Evolutionary conservation across 2,329 filamentous ascomycete species (phyloP).

Genomic region (Onygenales sp.): DNA sequence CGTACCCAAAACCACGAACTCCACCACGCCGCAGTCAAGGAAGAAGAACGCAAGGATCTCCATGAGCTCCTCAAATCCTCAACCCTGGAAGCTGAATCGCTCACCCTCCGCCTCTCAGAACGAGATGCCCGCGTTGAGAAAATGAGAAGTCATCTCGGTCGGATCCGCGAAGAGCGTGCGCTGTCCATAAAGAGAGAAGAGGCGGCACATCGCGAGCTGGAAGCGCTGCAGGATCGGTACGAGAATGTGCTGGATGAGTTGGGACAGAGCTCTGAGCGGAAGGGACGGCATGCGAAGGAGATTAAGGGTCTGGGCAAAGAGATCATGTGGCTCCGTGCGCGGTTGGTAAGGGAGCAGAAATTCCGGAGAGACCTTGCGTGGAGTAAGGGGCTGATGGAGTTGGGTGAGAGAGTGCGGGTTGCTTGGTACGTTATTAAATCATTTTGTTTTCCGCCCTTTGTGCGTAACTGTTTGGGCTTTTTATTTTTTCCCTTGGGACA

Average conservation of each 20-base stretch:
- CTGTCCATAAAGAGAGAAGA: slow-evolving; percentile 32
- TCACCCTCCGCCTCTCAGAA: slow-evolving; percentile 63
- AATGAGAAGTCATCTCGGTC: slow-evolving; percentile 52
- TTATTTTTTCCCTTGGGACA: neutral
- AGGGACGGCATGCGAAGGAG: slow-evolving; percentile 47
- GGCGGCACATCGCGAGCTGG: slow-evolving; percentile 31
- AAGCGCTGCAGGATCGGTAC: slow-evolving; percentile 48
- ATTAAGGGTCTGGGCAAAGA: slow-evolving; percentile 78
- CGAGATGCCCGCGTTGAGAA: slow-evolving; percentile 57
- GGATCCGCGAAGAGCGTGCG: slow-evolving; percentile 41
- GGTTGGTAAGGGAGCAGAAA: slow-evolving; percentile 67
- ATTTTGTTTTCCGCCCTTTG: neutral
- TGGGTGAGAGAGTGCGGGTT: slow-evolving; percentile 53
- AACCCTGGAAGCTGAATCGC: slow-evolving; percentile 47
- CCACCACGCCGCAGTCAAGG: slow-evolving; percentile 40
- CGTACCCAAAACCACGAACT: slow-evolving; percentile 40
- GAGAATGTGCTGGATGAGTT: slow-evolving; percentile 49
- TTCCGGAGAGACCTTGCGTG: slow-evolving; percentile 74
- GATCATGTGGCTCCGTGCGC: slow-evolving; percentile 80
- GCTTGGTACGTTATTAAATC: slow-evolving; percentile 62
- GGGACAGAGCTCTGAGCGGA: slow-evolving; percentile 25
- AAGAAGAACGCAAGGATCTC: slow-evolving; percentile 34
- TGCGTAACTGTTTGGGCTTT: neutral
- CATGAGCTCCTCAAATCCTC: slow-evolving; percentile 39
- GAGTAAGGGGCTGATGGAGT: slow-evolving; percentile 78